Base-by-base conservation (phyloP, 2,329 filamentous ascomycete species). In the Stemphylium vesicarium region DNA sequence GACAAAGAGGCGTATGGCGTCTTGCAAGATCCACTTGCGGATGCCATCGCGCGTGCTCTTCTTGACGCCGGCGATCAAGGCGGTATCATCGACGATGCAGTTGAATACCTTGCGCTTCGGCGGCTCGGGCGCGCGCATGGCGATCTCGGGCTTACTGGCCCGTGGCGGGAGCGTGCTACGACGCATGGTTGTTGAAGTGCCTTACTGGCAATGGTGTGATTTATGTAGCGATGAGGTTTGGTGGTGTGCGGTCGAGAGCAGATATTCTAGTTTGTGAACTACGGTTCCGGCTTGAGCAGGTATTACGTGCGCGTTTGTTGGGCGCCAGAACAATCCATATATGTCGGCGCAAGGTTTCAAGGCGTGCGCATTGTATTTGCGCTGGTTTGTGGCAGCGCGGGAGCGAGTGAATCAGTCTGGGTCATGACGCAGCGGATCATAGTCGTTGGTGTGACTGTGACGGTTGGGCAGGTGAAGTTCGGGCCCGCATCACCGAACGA, bases 41-140 rank as follows among this genome's bases (percentile, higher is more conserved):
- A 82, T 80, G 47, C 80, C 80, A 63, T 82, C 80, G 59, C 80
- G 74, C 50, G 80, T 82, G 69, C 78, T 80, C 66, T 77, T 79
- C 74, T 81, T 81, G 43, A 80, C 79, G 53, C 80, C 80, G 36
- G 79, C 79, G 51, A 82, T 75, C 59, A 82, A 66, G 29, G 80
- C 80, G 16, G 77, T 80, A 61, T 82, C 80, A 65, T 82, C 80
- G 60, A 81, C 79, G 60, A 82, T 82, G 68, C 80, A 82, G 73
- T 82, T 82, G 77, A 82, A 82, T 53, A 81, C 65, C 72, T 81
- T 82, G 62, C 79, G 76, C 60, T 60, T 60, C 31, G 73, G 71
- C 51, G 59, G 68, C 51, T 71, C 68, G 58, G 64, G 66, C 20
- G 64, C 50, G 54, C 66, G 67, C 63, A 64, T 48, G 51, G 65